Evolutionary conservation across 495 filamentous ascomycete species (phyloP).

Genomic region (Neurospora sp.): DNA sequence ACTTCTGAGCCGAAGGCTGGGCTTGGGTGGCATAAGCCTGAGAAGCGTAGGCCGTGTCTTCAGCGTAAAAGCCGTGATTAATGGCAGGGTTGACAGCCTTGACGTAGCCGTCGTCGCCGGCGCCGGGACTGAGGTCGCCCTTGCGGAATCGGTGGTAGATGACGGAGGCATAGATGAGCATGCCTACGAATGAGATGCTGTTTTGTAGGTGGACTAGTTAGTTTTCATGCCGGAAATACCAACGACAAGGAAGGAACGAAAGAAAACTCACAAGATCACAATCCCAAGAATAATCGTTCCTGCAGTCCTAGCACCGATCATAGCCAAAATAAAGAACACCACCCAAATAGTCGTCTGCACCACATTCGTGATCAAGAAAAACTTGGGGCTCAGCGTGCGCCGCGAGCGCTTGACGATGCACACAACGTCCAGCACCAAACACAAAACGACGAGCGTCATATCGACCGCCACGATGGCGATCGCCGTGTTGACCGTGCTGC

Average conservation of each 20-base stretch:
- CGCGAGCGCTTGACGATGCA: constrained; percentile 23
- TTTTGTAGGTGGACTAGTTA: neutral
- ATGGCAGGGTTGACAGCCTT: constrained; percentile 4
- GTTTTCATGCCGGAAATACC: neutral
- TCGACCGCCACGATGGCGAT: constrained; percentile 12
- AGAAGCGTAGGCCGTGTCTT: constrained; percentile 2
- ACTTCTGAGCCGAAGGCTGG: neutral
- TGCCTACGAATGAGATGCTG: constrained; percentile 23
- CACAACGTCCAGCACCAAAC: constrained; percentile 20
- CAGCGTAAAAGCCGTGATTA: constrained; percentile 1
- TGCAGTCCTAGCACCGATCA: constrained; percentile 6
- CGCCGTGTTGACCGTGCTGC: neutral
- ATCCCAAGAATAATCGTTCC: constrained; percentile 5
- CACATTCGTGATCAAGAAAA: constrained; percentile 21
- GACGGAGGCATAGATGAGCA: constrained; percentile 20
- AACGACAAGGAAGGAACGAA: neutral
- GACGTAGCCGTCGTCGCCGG: constrained; percentile 1
- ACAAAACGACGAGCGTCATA: constrained; percentile 13
- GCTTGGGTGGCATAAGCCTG: neutral
- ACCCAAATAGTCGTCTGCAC: constrained; percentile 15
- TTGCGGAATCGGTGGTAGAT: constrained; percentile 19
- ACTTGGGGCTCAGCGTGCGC: constrained; percentile 17
- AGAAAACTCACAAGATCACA: constrained; percentile 12
- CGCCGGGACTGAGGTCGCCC: constrained; percentile 3
- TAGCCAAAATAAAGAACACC: constrained; percentile 13